Evolutionary conservation across 2,329 filamentous ascomycete species (phyloP), one percentile per base, ranked within the genome.

Genomic region (Talaromyces sp.): DNA sequence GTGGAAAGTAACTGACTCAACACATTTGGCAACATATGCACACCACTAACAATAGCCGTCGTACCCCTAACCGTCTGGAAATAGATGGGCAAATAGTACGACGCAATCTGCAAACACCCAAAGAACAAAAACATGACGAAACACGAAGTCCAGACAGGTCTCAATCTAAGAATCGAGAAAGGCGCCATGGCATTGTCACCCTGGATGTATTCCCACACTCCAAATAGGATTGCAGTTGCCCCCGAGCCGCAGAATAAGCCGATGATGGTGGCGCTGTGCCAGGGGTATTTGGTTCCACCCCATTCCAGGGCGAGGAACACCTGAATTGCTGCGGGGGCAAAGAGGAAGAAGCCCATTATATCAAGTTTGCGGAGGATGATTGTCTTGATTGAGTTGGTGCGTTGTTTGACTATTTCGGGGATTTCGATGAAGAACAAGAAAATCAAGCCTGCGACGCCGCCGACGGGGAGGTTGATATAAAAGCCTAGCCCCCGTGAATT

Each of bases 81-180:
- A 51, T 59, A 59, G 19, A 59, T 59, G 7, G 57, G 57, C 17
- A 69, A 65, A 28, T 68, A 65, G 8, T 57, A 63, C 66, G 58
- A 25, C 10, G 41, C 40, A 33, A 52, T 37, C 40, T 56, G 58
- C 33, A 60, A 21, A 19, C 65, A 70, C 70, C 60, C 67, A 68
- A 36, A 64, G 60, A 50, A 67, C 63, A 54, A 65, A 62, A 25
- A 61, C 36, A 52, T 40, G 6, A 37, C 50, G 10, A 53, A 17
- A 10, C 48, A 57, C 1, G 58, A 60, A 64, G 53, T 78, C 69
- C 17, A 59, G 4, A 59, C 57, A 25, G 37, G 31, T 67, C 68
- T 37, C 73, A 69, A 31, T 73, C 64, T 52, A 64, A 69, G 22
- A 75, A 60, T 7, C 77, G 63, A 7, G 70, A 59, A 62, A n/a